Percentiles rank a stretch among this genome's conserved stretches.
These are phyloP conservation scores for Pichia cephalocereana DNA, from an alignment of 805 yeast genomes.

Conservation along the genomic window DNA sequence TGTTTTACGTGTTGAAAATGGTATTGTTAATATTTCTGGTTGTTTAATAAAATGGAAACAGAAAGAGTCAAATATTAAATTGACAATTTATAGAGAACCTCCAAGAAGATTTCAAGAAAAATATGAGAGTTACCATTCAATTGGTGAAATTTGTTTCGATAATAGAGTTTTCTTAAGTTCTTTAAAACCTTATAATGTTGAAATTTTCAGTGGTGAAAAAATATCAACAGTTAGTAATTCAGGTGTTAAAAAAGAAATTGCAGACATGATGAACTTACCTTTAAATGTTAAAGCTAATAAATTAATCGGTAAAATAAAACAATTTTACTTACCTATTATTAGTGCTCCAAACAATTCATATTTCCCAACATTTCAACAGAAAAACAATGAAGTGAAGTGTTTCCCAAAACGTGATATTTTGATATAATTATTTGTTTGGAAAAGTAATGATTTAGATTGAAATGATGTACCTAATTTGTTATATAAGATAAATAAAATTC, in stretches of 20 bases:
- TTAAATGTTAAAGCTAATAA: background rate
- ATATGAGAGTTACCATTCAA: background rate
- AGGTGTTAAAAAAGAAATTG: background rate
- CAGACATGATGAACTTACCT: too few relatives aligned
- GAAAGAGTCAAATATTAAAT: background rate
- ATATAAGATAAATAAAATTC: too few relatives aligned
- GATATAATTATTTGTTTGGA: background rate
- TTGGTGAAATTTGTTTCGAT: background rate
- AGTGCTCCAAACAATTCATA: background rate
- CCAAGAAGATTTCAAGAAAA: background rate
- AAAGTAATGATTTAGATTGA: too few relatives aligned
- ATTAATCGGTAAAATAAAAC: background rate
- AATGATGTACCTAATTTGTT: too few relatives aligned
- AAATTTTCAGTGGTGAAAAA: background rate
- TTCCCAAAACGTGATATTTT: background rate
- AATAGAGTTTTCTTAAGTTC: background rate
- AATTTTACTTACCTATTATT: background rate
- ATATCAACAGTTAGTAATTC: background rate
- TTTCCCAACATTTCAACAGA: background rate
- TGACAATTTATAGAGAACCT: background rate
- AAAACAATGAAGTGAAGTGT: background rate
- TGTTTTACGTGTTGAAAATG: background rate
- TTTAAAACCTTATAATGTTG: background rate
- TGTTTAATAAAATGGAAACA: conserved; percentile 2
- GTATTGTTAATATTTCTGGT: background rate